These are phyloP conservation scores for Firmiana major DNA, from an alignment of 345 rosid genomes.

Conservation along the genomic window DNA sequence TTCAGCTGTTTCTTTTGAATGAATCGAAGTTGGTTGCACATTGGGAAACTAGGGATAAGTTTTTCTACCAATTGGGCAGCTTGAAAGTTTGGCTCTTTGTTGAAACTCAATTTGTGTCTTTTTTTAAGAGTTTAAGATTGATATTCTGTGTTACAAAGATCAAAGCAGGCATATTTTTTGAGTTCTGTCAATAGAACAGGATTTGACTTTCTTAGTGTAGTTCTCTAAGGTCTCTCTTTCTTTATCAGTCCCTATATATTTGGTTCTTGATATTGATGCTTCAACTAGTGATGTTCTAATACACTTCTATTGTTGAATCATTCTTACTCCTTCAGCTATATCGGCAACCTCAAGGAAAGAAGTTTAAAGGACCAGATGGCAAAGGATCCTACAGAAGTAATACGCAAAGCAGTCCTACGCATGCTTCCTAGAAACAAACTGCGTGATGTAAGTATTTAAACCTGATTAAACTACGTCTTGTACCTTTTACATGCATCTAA, in stretches of 20 bases:
- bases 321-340: slow-evolving; percentile 42
- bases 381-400: slow-evolving; percentile 94
- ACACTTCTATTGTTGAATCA: not conserved
- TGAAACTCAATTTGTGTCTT: not conserved
- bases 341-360: slow-evolving; percentile 92
- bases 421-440: slow-evolving; percentile 97
- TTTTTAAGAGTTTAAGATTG: not conserved
- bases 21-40: not conserved
- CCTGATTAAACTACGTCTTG: not conserved
- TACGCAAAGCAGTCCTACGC: slow-evolving; percentile 91
- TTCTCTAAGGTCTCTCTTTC: not conserved
- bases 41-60: not conserved
- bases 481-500: not conserved
- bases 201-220: not conserved
- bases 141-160: not conserved
- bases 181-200: not conserved
- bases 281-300: not conserved
- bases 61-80: not conserved
- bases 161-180: not conserved
- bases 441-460: slow-evolving; percentile 64
- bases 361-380: slow-evolving; percentile 88
- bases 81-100: not conserved
- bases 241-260: not conserved
- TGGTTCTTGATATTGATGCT: slow-evolving; percentile 4
- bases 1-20: not conserved